phyloP scores from a whole-genome alignment of 345 rosid species.

The Chamaenerion angustifolium region DNA sequence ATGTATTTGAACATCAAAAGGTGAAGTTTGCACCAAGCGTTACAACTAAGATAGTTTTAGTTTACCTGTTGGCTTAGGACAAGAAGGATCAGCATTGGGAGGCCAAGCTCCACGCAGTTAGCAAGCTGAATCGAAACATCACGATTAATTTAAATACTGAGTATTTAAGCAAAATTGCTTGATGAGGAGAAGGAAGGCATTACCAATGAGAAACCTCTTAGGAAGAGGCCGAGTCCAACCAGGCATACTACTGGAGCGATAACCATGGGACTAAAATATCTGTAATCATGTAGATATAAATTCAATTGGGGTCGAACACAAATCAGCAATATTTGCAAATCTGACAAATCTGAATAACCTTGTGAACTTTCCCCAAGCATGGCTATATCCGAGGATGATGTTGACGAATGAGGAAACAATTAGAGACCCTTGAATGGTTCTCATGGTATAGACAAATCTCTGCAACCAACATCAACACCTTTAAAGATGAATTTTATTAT shows the following conservation, averaged over 20 bases:
- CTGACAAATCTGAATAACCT: slow-evolving; percentile 23
- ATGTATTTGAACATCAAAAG: slow-evolving; percentile 1
- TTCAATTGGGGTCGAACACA: neutral
- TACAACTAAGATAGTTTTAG: neutral
- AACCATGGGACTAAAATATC: slow-evolving; percentile 60
- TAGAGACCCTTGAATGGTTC: slow-evolving; percentile 86
- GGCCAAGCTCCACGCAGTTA: slow-evolving; percentile 79
- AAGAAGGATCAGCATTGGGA: slow-evolving; percentile 82
- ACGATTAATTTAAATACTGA: neutral
- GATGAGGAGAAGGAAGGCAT: slow-evolving; percentile 1
- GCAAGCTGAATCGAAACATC: slow-evolving; percentile 53
- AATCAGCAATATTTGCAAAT: no score
- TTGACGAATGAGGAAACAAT: slow-evolving; percentile 78
- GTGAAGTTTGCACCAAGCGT: neutral
- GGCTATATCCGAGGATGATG: slow-evolving; percentile 66
- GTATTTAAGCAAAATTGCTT: neutral
- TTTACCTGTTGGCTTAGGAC: slow-evolving; percentile 59
- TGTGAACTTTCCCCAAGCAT: slow-evolving; percentile 60
- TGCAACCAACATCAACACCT: slow-evolving; percentile 19
- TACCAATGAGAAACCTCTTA: slow-evolving; percentile 88
- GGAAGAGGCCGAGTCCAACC: slow-evolving; percentile 77
- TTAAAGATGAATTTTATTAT: neutral
- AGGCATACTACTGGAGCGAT: slow-evolving; percentile 64
- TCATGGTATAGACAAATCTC: slow-evolving; percentile 62
- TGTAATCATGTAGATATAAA: slow-evolving; percentile 12